Evolutionary conservation across 345 rosid genomes (phyloP), one percentile per base, ranked within the genome.

Genomic region (Trapa incisa): DNA sequence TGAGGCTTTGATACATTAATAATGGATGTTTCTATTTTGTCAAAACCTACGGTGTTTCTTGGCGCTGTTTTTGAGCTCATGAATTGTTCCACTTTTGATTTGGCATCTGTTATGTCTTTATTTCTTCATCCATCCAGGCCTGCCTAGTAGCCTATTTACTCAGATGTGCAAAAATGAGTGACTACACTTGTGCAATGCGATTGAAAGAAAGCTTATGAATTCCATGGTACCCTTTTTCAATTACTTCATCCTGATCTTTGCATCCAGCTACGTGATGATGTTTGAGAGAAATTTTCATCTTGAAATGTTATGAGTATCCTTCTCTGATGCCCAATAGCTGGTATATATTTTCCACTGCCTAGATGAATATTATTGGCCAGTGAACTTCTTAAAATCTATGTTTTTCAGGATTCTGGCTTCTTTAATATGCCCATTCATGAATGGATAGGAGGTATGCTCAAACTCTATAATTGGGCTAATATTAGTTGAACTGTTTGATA

Each of bases 21-120:
- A 36, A n/a, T 66, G 39, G 39, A 57, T 52, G 37, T 67, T 77
- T 79, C 77, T 37, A 52, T 75, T 75, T 80, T 85, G 78, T 70
- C 72, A 77, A 75, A 50, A 61, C 68, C 73, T 60, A 58, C 72
- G 45, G 42, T 76, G 77, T 78, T 64, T 68, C 36, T 47, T 67
- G 74, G 69, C 73, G 36, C 56, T 71, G 39, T 32, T 78, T 67
- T 76, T 75, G 41, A 65, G 74, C 80, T 66, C 68, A 73, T 42
- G 70, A 72, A 67, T 65, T 39, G 32, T 68, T 62, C 70, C 68
- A 54, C 36, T 67, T 61, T 54, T 56, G 42, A 61, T 68, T 45
- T 65, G 61, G 65, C 72, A 66, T 71, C 61, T 73, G 71, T 69
- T 75, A 72, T 72, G 76, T 47, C 67, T 65, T 68, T 52, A 29